A percentile compares a stretch with the other conserved stretches of the same genome.
Evolutionary conservation across 768 basidiomycete species (phyloP).

Genomic region (Nidula microcarpa): DNA sequence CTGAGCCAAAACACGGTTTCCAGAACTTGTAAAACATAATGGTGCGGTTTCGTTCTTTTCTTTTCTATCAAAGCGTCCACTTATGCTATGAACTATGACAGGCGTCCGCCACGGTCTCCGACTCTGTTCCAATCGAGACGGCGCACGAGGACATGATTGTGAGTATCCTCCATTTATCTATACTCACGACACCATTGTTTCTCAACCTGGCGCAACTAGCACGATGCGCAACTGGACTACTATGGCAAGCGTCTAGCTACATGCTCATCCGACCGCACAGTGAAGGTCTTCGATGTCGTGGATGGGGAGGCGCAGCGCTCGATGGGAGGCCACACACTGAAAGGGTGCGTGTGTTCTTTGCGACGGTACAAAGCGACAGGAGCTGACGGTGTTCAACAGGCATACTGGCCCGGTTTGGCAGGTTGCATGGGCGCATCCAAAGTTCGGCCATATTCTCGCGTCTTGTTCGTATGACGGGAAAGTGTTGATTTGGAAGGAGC

Average conservation of each 20-base stretch:
- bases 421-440: conserved; percentile 97
- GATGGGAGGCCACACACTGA: conserved; percentile 65
- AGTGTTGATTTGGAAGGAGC: conserved; percentile 98
- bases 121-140: conserved; percentile 87
- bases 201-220: conserved; percentile 43
- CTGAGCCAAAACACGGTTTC: too few species aligned
- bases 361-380: too few species aligned
- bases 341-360: conserved; percentile 48
- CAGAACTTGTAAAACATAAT: too few species aligned
- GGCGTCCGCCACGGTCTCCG: conserved; percentile 53
- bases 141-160: conserved; percentile 99
- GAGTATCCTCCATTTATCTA: conserved; percentile 25
- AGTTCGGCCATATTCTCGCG: conserved; percentile 93
- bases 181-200: too few species aligned
- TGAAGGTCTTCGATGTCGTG: conserved; percentile 93
- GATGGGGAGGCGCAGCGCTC: conserved; percentile 77
- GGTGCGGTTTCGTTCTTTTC: too few species aligned
- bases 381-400: conserved; percentile 31
- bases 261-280: conserved; percentile 92
- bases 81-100: too few species aligned
- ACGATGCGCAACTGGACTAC: conserved; percentile 98
- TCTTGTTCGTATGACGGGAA: conserved; percentile 99
- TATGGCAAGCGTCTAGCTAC: conserved; percentile 96
- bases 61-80: too few species aligned
- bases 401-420: conserved; percentile 99